phyloP scores from a whole-genome alignment of 805 yeast genomes.

The Candida suzukii region DNA sequence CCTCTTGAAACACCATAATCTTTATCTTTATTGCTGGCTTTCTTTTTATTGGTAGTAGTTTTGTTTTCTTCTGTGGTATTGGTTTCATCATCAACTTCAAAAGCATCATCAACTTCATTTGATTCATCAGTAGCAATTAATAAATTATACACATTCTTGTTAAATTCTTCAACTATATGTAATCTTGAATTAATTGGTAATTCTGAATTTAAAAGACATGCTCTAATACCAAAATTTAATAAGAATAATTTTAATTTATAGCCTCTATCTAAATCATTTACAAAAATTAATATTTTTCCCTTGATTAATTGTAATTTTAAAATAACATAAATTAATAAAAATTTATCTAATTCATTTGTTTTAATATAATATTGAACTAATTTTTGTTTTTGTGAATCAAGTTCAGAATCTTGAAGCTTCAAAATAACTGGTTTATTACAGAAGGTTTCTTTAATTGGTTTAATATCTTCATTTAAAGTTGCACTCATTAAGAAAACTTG shows the following conservation, averaged over 20 bases:
- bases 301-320: slow-evolving; percentile 81
- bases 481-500: slow-evolving; percentile 97
- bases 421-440: slow-evolving; percentile 81
- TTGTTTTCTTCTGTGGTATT: slow-evolving; percentile 17
- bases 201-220: slow-evolving; percentile 87
- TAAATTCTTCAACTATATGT: slow-evolving; percentile 93
- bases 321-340: slow-evolving; percentile 82
- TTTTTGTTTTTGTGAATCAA: slow-evolving; percentile 34
- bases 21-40: slow-evolving; percentile 25
- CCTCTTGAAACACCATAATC: slow-evolving; percentile 97
- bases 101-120: slow-evolving; percentile 46
- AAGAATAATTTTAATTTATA: slow-evolving; percentile 84
- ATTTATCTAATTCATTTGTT: slow-evolving; percentile 86
- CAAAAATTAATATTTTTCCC: slow-evolving; percentile 88
- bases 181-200: slow-evolving; percentile 87
- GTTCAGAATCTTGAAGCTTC: slow-evolving; percentile 59
- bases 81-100: slow-evolving; percentile 35
- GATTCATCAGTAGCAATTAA: slow-evolving; percentile 95
- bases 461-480: slow-evolving; percentile 81
- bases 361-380: slow-evolving; percentile 82
- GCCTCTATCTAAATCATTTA: slow-evolving; percentile 91
- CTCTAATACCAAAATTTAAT: slow-evolving; percentile 89
- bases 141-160: slow-evolving; percentile 78
- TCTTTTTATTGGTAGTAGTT: slow-evolving; percentile 1
- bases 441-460: slow-evolving; percentile 64